These are phyloP conservation scores for Wickerhamiella nectarea DNA, from an alignment of 805 yeast species.

Conservation along the genomic window DNA sequence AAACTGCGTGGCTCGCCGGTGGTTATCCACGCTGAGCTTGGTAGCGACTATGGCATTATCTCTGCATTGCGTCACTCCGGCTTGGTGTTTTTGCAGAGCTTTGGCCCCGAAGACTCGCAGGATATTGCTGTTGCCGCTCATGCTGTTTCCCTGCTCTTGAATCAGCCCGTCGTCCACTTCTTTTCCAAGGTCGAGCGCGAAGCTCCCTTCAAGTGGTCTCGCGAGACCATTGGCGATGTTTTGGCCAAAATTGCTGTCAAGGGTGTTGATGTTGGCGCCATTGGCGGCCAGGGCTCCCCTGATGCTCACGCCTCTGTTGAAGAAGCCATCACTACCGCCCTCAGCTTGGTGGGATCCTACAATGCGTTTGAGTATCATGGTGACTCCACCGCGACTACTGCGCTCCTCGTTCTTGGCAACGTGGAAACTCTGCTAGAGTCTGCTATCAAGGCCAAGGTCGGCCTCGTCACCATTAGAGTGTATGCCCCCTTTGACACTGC, in stretches of 20 bases:
- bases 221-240: slow-evolving; percentile 18
- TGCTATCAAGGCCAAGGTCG: slow-evolving; percentile 27
- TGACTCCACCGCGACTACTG: slow-evolving; percentile 32
- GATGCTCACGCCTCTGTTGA: slow-evolving; percentile 9
- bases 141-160: slow-evolving; percentile 36
- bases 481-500: slow-evolving; percentile 61
- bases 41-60: slow-evolving; percentile 51
- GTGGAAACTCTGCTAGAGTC: slow-evolving; percentile 30
- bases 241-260: slow-evolving; percentile 17
- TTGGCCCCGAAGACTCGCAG: slow-evolving; percentile 38
- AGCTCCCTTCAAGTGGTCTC: slow-evolving; percentile 18
- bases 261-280: slow-evolving; percentile 12
- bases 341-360: slow-evolving; percentile 27
- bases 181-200: slow-evolving; percentile 25
- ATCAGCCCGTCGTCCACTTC: slow-evolving; percentile 60
- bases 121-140: slow-evolving; percentile 46
- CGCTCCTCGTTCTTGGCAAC: slow-evolving; percentile 53
- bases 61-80: slow-evolving; percentile 63
- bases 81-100: slow-evolving; percentile 54
- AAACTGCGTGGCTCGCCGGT: slow-evolving; percentile 13
- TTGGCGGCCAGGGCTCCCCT: neutral
- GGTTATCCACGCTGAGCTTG: slow-evolving; percentile 18
- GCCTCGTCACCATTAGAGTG: slow-evolving; percentile 44
- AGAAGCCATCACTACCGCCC: slow-evolving; percentile 23
- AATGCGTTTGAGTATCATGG: slow-evolving; percentile 34